Percentiles rank a stretch among this genome's conserved stretches.
These are phyloP conservation scores for Candida succiphila DNA, from an alignment of 805 yeast genomes.

Conservation along the genomic window DNA sequence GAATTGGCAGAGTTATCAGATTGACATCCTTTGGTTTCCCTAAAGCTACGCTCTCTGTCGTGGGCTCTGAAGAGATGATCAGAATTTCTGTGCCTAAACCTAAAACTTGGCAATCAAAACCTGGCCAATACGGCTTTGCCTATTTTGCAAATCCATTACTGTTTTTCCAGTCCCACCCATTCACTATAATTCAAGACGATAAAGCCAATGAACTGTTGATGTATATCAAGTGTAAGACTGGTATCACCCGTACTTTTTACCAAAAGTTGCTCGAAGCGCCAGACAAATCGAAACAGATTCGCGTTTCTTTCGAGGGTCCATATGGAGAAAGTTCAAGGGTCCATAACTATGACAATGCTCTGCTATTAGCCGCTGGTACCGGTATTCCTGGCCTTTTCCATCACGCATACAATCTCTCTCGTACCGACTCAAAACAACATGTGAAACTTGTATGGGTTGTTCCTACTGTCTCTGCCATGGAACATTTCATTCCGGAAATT, in stretches of 20 bases:
- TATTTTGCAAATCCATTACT: slow-evolving; percentile 40
- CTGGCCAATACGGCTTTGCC: slow-evolving; percentile 48
- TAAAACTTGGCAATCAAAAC: slow-evolving; percentile 32
- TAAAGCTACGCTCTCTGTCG: slow-evolving; percentile 10
- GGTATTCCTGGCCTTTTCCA: slow-evolving; percentile 52
- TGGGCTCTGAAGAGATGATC: slow-evolving; percentile 23
- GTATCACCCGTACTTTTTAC: slow-evolving; percentile 36
- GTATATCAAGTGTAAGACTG: slow-evolving; percentile 39
- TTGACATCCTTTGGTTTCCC: slow-evolving; percentile 14
- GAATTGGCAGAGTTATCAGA: slow-evolving; percentile 32
- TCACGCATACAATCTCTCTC: slow-evolving; percentile 23
- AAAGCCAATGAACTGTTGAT: slow-evolving; percentile 24
- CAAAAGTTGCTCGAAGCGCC: slow-evolving; percentile 18
- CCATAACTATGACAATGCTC: slow-evolving; percentile 35
- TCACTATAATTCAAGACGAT: slow-evolving; percentile 35
- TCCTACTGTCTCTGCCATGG: slow-evolving; percentile 36
- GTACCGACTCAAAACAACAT: slow-evolving; percentile 11
- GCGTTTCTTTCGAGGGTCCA: slow-evolving; percentile 53
- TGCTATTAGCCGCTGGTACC: slow-evolving; percentile 60
- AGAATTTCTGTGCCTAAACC: slow-evolving; percentile 43
- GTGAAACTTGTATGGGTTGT: slow-evolving; percentile 53
- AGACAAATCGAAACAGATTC: slow-evolving; percentile 20
- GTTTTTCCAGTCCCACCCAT: slow-evolving; percentile 71
- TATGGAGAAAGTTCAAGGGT: slow-evolving; percentile 48
- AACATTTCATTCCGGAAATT: slow-evolving; percentile 32